Conservation (phyloP, 495 filamentous ascomycete genomes). For the Penicillium soppii region DNA sequence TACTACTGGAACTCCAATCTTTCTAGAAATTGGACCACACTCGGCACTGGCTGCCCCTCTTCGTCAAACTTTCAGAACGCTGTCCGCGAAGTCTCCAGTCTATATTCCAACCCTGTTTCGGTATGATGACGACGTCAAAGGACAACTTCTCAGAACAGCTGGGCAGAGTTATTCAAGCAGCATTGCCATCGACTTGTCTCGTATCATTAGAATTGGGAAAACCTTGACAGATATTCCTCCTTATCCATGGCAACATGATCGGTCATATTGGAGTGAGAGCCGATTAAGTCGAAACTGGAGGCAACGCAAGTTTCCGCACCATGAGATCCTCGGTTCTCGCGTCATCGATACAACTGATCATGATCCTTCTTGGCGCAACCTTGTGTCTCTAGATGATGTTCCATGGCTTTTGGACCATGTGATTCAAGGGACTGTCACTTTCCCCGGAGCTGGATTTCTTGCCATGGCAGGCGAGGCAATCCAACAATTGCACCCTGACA, state of each 20-base stretch:
- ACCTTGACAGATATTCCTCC: conserved; percentile 41
- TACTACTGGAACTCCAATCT: conserved; percentile 1
- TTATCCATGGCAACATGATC: conserved; percentile 52
- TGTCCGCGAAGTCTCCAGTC: conserved; percentile 1
- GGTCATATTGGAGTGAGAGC: conserved; percentile 46
- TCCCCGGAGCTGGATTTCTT: conserved; percentile 50
- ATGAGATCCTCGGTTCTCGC: conserved; percentile 46
- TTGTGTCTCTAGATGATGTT: conserved; percentile 39
- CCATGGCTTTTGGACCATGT: conserved; percentile 52
- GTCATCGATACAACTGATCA: conserved; percentile 36
- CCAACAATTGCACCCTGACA: conserved; percentile 22
- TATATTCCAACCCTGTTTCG: conserved; percentile 37
- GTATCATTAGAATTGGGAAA: conserved; percentile 27
- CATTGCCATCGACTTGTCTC: conserved; percentile 15
- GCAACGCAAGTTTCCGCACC: conserved; percentile 41
- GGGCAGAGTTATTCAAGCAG: conserved; percentile 29
- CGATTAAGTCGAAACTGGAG: conserved; percentile 47
- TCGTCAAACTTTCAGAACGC: conserved; percentile 34
- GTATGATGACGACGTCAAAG: conserved; percentile 8
- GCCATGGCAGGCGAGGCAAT: conserved; percentile 48
- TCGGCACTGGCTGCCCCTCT: conserved; percentile 58
- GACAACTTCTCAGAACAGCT: conserved; percentile 21
- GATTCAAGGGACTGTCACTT: conserved; percentile 36
- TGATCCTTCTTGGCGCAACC: conserved; percentile 52
- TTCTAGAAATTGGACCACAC: conserved; percentile 66